phyloP scores from a whole-genome alignment of 352 stramenopile genomes.

The Globisporangium spiculum region DNA sequence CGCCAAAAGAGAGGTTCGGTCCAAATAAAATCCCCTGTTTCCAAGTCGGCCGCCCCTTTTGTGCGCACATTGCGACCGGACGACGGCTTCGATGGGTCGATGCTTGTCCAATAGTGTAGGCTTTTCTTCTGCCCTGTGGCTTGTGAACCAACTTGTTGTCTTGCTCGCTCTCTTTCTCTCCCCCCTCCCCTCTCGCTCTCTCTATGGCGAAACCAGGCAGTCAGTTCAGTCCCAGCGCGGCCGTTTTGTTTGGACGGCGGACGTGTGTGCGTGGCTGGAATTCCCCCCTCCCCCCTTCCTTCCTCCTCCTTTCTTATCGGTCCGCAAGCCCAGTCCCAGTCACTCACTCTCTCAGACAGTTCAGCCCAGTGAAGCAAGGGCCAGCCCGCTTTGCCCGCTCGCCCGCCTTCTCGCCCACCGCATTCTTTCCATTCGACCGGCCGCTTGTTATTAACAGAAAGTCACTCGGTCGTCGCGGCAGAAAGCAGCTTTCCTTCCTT shows the following conservation, averaged over 20 bases:
- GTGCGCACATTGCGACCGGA: background rate
- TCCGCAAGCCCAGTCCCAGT: slow-evolving; percentile 2
- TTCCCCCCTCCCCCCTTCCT: background rate
- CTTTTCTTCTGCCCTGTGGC: background rate
- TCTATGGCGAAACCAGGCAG: slow-evolving; percentile 8
- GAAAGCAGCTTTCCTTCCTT: slow-evolving; percentile 2
- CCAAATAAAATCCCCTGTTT: background rate
- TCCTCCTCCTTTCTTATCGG: slow-evolving; percentile 3
- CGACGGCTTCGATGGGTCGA: slow-evolving; percentile 12
- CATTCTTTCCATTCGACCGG: slow-evolving; percentile 1
- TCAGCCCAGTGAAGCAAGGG: background rate
- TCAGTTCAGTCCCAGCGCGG: slow-evolving; percentile 6
- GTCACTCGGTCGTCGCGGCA: slow-evolving; percentile 11
- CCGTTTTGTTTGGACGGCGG: slow-evolving; percentile 5
- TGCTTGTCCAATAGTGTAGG: background rate
- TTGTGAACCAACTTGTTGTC: background rate
- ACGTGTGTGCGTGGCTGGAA: slow-evolving; percentile 7
- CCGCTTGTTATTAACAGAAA: slow-evolving; percentile 8
- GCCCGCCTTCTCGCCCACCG: background rate
- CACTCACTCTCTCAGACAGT: slow-evolving; percentile 9
- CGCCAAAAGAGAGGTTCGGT: slow-evolving; percentile 4
- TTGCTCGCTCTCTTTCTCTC: slow-evolving; percentile 2
- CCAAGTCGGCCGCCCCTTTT: slow-evolving; percentile 1
- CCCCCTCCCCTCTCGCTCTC: slow-evolving; percentile 6
- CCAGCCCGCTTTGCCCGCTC: too few species aligned